These are phyloP conservation scores for Alternaria sp. DNA, from an alignment of 2,329 filamentous ascomycete species.

Conservation along the genomic window DNA sequence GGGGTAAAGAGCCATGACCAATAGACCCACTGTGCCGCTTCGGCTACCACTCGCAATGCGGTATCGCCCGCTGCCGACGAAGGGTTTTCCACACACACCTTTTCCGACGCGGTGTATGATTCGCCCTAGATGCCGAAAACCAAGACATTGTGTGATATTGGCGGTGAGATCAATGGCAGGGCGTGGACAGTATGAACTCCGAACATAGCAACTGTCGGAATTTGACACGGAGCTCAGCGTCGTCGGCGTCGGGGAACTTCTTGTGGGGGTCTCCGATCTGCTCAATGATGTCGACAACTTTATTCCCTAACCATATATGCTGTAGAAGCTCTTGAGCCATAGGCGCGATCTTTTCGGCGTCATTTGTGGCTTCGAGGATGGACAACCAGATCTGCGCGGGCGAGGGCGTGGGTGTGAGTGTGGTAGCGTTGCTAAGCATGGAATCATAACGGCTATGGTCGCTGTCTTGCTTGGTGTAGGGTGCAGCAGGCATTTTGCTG, in stretches of 20 bases:
- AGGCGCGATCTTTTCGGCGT: conserved; percentile 14
- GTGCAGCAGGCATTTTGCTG: conserved; percentile 14
- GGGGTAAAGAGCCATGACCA: conserved; percentile 17
- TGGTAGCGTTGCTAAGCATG: conserved; percentile 1
- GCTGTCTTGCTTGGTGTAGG: neutral
- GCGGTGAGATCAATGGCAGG: conserved; percentile 7
- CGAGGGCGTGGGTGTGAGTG: neutral
- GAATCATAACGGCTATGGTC: conserved; percentile 17
- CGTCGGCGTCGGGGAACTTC: conserved; percentile 19
- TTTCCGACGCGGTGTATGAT: conserved; percentile 16
- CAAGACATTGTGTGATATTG: conserved; percentile 17
- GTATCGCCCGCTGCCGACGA: conserved; percentile 34
- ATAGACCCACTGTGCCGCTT: conserved; percentile 17
- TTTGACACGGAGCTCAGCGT: conserved; percentile 22
- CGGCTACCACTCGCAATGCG: conserved; percentile 25
- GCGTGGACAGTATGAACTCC: conserved; percentile 5
- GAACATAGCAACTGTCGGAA: conserved; percentile 25
- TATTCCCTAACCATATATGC: conserved; percentile 18
- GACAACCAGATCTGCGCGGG: conserved; percentile 24
- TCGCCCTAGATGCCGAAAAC: conserved; percentile 22
- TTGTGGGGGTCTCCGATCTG: conserved; percentile 28
- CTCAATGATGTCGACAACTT: conserved; percentile 25
- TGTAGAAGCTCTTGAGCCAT: conserved; percentile 23
- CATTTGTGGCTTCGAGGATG: conserved; percentile 24
- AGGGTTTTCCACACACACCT: conserved; percentile 11